phyloP scores from a whole-genome alignment of 73 alveolate species.

The Symbiodinium natans region DNA sequence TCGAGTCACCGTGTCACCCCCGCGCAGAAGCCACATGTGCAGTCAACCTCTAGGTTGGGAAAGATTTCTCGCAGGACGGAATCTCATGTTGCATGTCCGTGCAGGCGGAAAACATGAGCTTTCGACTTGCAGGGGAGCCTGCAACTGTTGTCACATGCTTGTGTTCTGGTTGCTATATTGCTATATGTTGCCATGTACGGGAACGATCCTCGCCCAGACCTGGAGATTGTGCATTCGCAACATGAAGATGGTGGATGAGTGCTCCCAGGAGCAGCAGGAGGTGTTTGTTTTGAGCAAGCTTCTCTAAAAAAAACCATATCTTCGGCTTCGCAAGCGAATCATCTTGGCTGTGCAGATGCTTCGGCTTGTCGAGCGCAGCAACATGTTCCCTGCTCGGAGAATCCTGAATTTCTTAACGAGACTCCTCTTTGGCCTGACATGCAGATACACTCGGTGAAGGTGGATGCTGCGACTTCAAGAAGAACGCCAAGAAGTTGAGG shows the following conservation, averaged over 20 bases:
- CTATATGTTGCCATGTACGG: no score
- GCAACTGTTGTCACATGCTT: no score
- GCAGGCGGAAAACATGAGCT: not conserved
- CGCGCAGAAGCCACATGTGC: not conserved
- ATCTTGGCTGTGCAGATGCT: slow-evolving; percentile 35
- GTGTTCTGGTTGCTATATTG: no score
- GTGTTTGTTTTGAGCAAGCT: not conserved
- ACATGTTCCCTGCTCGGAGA: not conserved
- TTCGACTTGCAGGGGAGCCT: no score
- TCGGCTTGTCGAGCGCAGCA: slow-evolving; percentile 43
- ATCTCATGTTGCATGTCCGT: not conserved
- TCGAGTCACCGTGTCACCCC: not conserved
- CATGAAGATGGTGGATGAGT: not conserved
- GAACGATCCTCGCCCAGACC: not conserved
- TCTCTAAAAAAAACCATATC: no score
- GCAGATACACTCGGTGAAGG: not conserved
- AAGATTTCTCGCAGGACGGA: not conserved
- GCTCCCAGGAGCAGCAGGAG: not conserved
- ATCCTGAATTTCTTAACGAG: not conserved
- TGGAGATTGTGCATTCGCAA: not conserved
- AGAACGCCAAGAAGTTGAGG: slow-evolving; percentile 29
- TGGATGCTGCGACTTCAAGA: slow-evolving; percentile 38
- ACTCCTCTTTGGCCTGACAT: not conserved
- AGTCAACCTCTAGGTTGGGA: not conserved
- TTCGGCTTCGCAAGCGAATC: no score